Percentiles rank a stretch among this genome's conserved stretches.
These are phyloP conservation scores for Trametes cubensis DNA, from an alignment of 768 basidiomycete species.

Conservation along the genomic window DNA sequence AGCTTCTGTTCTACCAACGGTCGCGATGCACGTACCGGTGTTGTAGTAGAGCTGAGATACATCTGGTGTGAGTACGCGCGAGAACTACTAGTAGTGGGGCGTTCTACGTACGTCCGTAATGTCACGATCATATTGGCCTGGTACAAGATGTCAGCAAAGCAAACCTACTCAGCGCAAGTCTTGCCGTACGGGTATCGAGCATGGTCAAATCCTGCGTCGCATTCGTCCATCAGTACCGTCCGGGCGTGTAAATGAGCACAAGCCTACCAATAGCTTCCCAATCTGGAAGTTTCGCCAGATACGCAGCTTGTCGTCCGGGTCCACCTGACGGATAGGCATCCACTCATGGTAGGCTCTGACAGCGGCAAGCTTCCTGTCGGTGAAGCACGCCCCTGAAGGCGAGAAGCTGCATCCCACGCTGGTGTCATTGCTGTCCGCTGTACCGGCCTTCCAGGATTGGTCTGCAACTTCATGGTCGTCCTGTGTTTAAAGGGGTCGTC, in stretches of 20 bases:
- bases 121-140: slow-evolving; percentile 57
- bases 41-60: slow-evolving; percentile 49
- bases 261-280: slow-evolving; percentile 51
- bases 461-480: slow-evolving; percentile 62
- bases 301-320: slow-evolving; percentile 54
- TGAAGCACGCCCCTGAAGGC: slow-evolving; percentile 57
- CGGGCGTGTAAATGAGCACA: not conserved
- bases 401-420: slow-evolving; percentile 52
- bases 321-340: slow-evolving; percentile 64
- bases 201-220: slow-evolving; percentile 51
- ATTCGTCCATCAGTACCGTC: not conserved
- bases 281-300: slow-evolving; percentile 69
- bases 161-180: not conserved
- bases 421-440: slow-evolving; percentile 58
- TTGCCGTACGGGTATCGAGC: slow-evolving; percentile 58
- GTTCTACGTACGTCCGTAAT: slow-evolving; percentile 51
- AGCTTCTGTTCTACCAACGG: slow-evolving; percentile 12
- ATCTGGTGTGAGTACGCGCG: not conserved
- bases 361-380: slow-evolving; percentile 60
- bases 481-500: slow-evolving; percentile 29
- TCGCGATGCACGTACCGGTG: slow-evolving; percentile 40
- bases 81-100: not conserved
- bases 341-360: slow-evolving; percentile 63
- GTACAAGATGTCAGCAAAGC: not conserved
- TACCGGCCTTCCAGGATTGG: slow-evolving; percentile 59